These are phyloP conservation scores for Mortierella antarctica DNA, from an alignment of 192 early-diverging fungal species.

Conservation along the genomic window DNA sequence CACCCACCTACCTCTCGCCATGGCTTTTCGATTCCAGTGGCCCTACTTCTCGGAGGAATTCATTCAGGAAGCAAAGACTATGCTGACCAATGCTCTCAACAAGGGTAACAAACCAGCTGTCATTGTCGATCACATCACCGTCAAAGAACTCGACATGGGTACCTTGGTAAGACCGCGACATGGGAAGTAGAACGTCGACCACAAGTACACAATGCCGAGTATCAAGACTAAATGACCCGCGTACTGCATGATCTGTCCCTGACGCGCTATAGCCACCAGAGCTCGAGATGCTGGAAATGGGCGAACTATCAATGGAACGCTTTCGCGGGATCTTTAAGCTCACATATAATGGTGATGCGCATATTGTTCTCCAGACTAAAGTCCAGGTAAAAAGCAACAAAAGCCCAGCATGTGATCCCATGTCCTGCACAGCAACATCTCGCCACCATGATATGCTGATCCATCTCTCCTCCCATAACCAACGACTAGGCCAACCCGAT, in stretches of 20 bases:
- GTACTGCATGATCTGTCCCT: not conserved
- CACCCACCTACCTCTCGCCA: slow-evolving; percentile 29
- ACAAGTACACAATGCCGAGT: too few relatives aligned
- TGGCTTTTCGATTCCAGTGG: slow-evolving; percentile 99
- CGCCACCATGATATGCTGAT: slow-evolving; percentile 28
- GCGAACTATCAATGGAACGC: slow-evolving; percentile 92
- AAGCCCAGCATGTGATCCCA: not conserved
- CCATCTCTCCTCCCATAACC: not conserved
- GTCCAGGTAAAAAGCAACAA: slow-evolving; percentile 76
- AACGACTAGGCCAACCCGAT: slow-evolving; percentile 79
- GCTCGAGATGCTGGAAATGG: slow-evolving; percentile 97
- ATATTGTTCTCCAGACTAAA: slow-evolving; percentile 90
- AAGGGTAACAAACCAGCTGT: slow-evolving; percentile 93
- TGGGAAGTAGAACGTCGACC: too few relatives aligned
- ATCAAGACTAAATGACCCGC: too few relatives aligned
- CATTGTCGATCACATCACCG: slow-evolving; percentile 91
- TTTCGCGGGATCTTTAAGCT: slow-evolving; percentile 98
- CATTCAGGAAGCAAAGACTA: slow-evolving; percentile 83
- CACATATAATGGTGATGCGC: slow-evolving; percentile 93
- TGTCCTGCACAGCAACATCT: not conserved
- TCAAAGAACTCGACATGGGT: slow-evolving; percentile 96
- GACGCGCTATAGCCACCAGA: slow-evolving; percentile 80
- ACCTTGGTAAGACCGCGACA: slow-evolving; percentile 65
- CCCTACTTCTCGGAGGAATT: slow-evolving; percentile 89
- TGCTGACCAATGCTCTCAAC: slow-evolving; percentile 93